These are phyloP conservation scores for Mycena sanguinolenta DNA, from an alignment of 768 basidiomycete genomes.

Conservation along the genomic window DNA sequence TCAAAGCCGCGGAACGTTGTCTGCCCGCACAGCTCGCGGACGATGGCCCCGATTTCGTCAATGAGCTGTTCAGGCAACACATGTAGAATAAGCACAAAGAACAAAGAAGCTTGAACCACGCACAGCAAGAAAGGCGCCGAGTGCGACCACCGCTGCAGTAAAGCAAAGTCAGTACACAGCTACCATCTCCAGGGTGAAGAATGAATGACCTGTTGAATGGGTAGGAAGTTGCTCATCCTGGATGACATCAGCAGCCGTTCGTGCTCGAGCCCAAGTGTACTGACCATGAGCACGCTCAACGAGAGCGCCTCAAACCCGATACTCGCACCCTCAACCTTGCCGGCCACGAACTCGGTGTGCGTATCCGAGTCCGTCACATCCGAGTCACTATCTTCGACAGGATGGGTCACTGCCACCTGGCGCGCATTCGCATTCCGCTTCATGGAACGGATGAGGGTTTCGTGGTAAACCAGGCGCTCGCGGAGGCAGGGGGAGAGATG, in stretches of 20 bases:
- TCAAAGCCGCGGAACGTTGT: constrained; percentile 56
- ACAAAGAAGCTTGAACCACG: constrained; percentile 26
- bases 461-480: constrained; percentile 60
- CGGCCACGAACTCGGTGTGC: constrained; percentile 42
- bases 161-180: background rate
- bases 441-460: constrained; percentile 43
- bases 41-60: constrained; percentile 55
- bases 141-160: constrained; percentile 52
- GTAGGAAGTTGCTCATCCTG: constrained; percentile 59
- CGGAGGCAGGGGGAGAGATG: constrained; percentile 55
- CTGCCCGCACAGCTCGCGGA: constrained; percentile 58
- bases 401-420: constrained; percentile 18
- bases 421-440: background rate
- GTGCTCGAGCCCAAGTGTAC: constrained; percentile 22
- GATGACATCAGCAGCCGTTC: background rate
- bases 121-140: constrained; percentile 56
- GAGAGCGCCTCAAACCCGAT: constrained; percentile 59
- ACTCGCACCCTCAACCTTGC: constrained; percentile 55
- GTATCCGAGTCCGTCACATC: constrained; percentile 36
- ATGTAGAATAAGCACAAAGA: background rate
- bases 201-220: constrained; percentile 53
- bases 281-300: constrained; percentile 53
- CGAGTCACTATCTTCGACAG: constrained; percentile 27
- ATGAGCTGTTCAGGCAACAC: constrained; percentile 45
- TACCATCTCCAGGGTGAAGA: background rate